These are phyloP conservation scores for Capronia epimyces DNA, from an alignment of 2,329 filamentous ascomycete genomes.

Conservation along the genomic window DNA sequence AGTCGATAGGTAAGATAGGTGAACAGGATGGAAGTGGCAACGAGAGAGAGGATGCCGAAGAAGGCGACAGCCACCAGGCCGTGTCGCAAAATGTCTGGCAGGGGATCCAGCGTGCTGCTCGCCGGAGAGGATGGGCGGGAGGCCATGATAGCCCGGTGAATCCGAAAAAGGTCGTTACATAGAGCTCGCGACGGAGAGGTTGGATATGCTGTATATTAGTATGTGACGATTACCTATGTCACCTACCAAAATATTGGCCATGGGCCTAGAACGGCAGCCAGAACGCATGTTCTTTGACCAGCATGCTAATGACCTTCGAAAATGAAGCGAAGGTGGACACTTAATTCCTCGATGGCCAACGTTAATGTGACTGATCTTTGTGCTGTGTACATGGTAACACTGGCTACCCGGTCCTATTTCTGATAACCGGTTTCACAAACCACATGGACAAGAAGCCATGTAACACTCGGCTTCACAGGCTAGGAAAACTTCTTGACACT, in stretches of 20 bases:
- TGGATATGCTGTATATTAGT: not conserved
- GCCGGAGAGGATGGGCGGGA: slow-evolving; percentile 2
- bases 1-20: slow-evolving; percentile 48
- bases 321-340: not conserved
- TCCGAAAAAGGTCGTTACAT: not conserved
- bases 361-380: not conserved
- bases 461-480: not conserved
- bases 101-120: slow-evolving; percentile 30
- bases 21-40: slow-evolving; percentile 43
- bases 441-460: not conserved
- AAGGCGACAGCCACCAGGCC: slow-evolving; percentile 46
- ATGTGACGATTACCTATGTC: not conserved
- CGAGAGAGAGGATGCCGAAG: slow-evolving; percentile 45
- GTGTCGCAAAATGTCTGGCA: slow-evolving; percentile 33
- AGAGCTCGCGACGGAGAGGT: not conserved
- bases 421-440: not conserved
- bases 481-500: not conserved
- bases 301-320: no score
- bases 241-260: not conserved
- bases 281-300: not conserved
- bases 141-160: slow-evolving; percentile 2
- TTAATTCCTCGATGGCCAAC: not conserved
- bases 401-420: not conserved
- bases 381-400: not conserved
- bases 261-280: not conserved